A percentile compares a stretch with the other conserved stretches of the same genome.
Evolutionary conservation across 768 basidiomycete genomes (phyloP).

Genomic region (Sistotremastrum niveocremeum): DNA sequence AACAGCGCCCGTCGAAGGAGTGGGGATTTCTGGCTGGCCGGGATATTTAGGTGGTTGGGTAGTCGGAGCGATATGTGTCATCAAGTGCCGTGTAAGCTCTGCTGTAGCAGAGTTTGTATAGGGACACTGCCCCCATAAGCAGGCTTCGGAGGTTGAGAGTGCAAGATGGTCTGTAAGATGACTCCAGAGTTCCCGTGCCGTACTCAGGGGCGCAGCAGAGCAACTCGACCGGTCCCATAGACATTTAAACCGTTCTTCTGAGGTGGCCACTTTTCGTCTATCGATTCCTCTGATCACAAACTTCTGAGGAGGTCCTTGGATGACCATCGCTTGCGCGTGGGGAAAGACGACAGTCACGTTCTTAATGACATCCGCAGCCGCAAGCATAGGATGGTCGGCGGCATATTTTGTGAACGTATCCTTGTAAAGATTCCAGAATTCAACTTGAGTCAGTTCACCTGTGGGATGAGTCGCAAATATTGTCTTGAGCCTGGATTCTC

Average conservation of each 20-base stretch:
- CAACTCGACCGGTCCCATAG: slow-evolving; percentile 61
- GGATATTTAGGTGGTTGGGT: slow-evolving; percentile 45
- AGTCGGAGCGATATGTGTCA: slow-evolving; percentile 57
- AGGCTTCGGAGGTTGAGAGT: slow-evolving; percentile 15
- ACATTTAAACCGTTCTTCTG: slow-evolving; percentile 57
- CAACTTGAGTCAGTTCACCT: slow-evolving; percentile 82
- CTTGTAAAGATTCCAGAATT: slow-evolving; percentile 91
- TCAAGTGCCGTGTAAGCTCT: slow-evolving; percentile 49
- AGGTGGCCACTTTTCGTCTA: slow-evolving; percentile 42
- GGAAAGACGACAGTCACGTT: slow-evolving; percentile 79
- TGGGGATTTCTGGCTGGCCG: slow-evolving; percentile 61
- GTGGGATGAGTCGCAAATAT: slow-evolving; percentile 70
- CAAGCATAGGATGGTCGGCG: slow-evolving; percentile 47
- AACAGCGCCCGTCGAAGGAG: slow-evolving; percentile 39
- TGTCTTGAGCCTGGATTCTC: slow-evolving; percentile 64
- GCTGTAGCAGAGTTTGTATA: slow-evolving; percentile 32
- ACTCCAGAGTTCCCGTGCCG: slow-evolving; percentile 55
- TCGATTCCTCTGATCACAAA: slow-evolving; percentile 87
- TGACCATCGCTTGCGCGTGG: slow-evolving; percentile 76
- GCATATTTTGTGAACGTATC: slow-evolving; percentile 57
- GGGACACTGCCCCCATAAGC: slow-evolving; percentile 63
- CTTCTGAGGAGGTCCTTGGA: slow-evolving; percentile 52
- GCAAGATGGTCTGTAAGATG: slow-evolving; percentile 37
- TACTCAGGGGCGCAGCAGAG: slow-evolving; percentile 28
- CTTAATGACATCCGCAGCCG: slow-evolving; percentile 91